Base-by-base conservation (phyloP, 2,329 filamentous ascomycete species). In the Ophiocordyceps camponoti-leonardi region DNA sequence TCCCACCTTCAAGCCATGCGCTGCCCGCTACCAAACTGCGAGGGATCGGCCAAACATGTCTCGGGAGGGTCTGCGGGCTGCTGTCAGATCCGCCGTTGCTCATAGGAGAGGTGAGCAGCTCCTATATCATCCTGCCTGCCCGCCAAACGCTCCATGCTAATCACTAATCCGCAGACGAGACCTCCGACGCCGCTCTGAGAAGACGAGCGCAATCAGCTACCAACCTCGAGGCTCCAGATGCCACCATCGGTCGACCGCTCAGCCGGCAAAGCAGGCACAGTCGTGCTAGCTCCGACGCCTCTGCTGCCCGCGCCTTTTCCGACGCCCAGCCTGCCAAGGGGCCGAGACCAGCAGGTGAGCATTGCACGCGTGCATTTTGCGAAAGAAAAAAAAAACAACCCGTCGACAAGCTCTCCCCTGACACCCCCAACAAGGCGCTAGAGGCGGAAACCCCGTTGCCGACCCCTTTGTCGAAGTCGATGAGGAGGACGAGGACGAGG, bases 1-100 rank as follows among this genome's bases (percentile, higher is more conserved):
- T 55, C 64, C 73, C 43, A 68, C 75, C 51, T 84, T 83, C 53
- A 73, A 81, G 48, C 72, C 81, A 16, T 82, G 77, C 53, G 72
- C 90, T 49, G 76, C 78, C 49, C 77, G 81, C 45, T 82, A 86
- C 58, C 81, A 83, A 58, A 81, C 83, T 26, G 86, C 86, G 6
- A 67, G 74, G 41, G 75, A 77, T 47, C 75, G 75, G 31, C 76
- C 83, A 6, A 82, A 87, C 54, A 81, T 75, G 50, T 79, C 85
- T 52, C 80, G 82, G 57, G 74, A 77, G 54, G 88, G 84, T 58
- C 72, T 96, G 41, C 81, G 81, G 44, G 72, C 80, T 22, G 81
- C 94, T 51, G 64, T 94, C 47, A 75, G 79, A 56, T 77, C 79
- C 35, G 77, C 88, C 35, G 74, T 92, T 51, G 65, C 73, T 43